A percentile compares a stretch with the other conserved stretches of the same genome.
Evolutionary conservation across 371 early-diverging fungal species (phyloP).

Genomic region (Mortierella sp.): DNA sequence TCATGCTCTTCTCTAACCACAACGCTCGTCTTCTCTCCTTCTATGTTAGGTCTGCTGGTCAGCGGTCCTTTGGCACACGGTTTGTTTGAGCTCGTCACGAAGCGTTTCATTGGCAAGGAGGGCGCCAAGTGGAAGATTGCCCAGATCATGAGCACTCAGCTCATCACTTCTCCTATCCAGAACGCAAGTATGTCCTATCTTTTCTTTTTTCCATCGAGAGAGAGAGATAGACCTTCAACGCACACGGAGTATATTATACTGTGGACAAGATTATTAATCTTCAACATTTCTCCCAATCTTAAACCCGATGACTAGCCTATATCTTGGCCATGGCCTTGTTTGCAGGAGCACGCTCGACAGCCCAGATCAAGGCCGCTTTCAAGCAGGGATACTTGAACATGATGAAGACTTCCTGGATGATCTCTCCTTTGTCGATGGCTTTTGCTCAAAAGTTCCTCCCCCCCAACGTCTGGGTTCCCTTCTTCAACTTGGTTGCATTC

Average conservation of each 20-base stretch:
- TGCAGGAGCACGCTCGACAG: constrained; percentile 73
- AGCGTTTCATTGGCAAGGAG: constrained; percentile 69
- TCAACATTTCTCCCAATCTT: not conserved
- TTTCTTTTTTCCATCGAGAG: not conserved
- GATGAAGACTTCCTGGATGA: constrained; percentile 86
- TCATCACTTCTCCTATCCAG: constrained; percentile 82
- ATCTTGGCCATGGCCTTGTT: constrained; percentile 85
- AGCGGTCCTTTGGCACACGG: constrained; percentile 80
- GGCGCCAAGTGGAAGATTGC: constrained; percentile 67
- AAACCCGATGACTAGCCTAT: constrained; percentile 65
- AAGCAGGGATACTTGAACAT: constrained; percentile 71
- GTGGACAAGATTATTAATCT: not conserved
- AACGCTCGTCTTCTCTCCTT: constrained; percentile 1
- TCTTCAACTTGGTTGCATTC: constrained; percentile 88
- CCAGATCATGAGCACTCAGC: constrained; percentile 73
- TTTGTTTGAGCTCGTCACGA: constrained; percentile 72
- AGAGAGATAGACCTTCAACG: not conserved
- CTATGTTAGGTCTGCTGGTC: constrained; percentile 61
- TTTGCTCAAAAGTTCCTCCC: constrained; percentile 83
- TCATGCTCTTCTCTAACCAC: not conserved
- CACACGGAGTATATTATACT: not conserved
- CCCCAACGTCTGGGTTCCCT: constrained; percentile 88
- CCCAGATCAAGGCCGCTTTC: constrained; percentile 64
- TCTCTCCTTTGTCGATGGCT: constrained; percentile 79
- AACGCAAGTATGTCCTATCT: constrained; percentile 70